Percentiles rank a stretch among this genome's conserved stretches.
Evolutionary conservation across 106 monocot genomes (phyloP).

Genomic region (Phalaenopsis equestris): DNA sequence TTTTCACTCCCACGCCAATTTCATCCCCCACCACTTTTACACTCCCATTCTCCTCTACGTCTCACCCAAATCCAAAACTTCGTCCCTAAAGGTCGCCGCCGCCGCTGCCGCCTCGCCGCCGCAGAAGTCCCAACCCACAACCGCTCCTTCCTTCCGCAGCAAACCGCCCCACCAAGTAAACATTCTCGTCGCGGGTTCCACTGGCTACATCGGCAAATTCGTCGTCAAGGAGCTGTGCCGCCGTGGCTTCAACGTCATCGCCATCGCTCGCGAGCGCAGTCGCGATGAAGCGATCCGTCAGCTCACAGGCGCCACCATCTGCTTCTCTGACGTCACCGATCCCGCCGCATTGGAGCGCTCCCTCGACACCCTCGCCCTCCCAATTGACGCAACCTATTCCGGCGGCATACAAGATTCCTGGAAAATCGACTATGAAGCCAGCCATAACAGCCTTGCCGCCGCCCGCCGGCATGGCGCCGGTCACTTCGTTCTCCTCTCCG

Average conservation of each 20-base stretch:
- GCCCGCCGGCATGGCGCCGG: slow-evolving; percentile 52
- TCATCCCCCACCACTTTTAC: not conserved
- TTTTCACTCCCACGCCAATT: not conserved
- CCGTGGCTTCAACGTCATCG: slow-evolving; percentile 68
- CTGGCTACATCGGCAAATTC: slow-evolving; percentile 86
- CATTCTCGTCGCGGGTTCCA: slow-evolving; percentile 70
- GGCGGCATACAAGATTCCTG: slow-evolving; percentile 84
- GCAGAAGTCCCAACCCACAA: not conserved
- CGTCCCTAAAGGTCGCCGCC: not conserved
- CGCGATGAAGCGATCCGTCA: slow-evolving; percentile 48
- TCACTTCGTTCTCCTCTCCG: slow-evolving; percentile 90
- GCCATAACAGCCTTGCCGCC: slow-evolving; percentile 57
- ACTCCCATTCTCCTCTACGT: not conserved
- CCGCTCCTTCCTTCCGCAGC: slow-evolving; percentile 24
- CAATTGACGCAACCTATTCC: slow-evolving; percentile 55
- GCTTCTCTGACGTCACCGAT: slow-evolving; percentile 94
- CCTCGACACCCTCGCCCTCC: slow-evolving; percentile 31
- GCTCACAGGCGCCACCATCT: slow-evolving; percentile 45
- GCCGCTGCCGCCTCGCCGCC: slow-evolving; percentile 4
- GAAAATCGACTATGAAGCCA: slow-evolving; percentile 71
- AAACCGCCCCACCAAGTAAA: slow-evolving; percentile 34
- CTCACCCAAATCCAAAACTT: slow-evolving; percentile 7
- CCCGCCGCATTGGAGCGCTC: slow-evolving; percentile 30
- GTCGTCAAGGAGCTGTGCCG: slow-evolving; percentile 74
- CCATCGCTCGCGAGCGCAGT: slow-evolving; percentile 66